phyloP scores from a whole-genome alignment of 176 grass and related monocot genomes.

The Juncus effusus region DNA sequence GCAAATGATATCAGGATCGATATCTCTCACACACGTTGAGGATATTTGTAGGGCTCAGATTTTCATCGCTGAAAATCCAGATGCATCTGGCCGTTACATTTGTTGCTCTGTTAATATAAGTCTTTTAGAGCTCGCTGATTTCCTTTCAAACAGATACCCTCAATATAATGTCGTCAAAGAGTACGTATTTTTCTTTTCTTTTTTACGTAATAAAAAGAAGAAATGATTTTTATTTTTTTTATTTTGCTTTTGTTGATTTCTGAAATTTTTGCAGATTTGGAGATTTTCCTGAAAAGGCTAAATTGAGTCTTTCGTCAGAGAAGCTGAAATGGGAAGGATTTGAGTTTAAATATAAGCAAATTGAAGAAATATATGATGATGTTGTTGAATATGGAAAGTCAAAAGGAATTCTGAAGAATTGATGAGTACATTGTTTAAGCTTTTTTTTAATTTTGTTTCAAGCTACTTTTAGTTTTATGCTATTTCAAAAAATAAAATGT shows the following conservation, averaged over 20 bases:
- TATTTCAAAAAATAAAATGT: no score
- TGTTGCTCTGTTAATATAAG: constrained; percentile 51
- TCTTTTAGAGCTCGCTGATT: constrained; percentile 30
- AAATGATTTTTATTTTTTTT: neutral
- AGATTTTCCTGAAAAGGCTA: constrained; percentile 31
- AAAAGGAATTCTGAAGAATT: constrained; percentile 34
- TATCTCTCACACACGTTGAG: constrained; percentile 44
- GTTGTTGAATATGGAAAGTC: constrained; percentile 39
- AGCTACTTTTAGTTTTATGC: no score
- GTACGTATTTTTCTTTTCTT: constrained; percentile 16
- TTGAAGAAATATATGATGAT: constrained; percentile 39
- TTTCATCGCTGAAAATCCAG: constrained; percentile 48
- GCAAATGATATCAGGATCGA: constrained; percentile 34
- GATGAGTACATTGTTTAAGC: neutral
- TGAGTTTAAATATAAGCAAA: constrained; percentile 37
- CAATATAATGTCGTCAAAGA: constrained; percentile 41
- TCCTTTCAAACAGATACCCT: constrained; percentile 43
- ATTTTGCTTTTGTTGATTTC: neutral
- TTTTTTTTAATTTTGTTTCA: neutral
- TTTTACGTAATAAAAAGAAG: neutral
- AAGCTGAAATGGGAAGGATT: constrained; percentile 48
- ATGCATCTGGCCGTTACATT: constrained; percentile 43
- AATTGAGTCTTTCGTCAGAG: constrained; percentile 35
- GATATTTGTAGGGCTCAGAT: constrained; percentile 58
- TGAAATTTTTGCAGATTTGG: constrained; percentile 35